Percentiles rank a stretch among this genome's conserved stretches.
phyloP scores from a whole-genome alignment of 2,329 filamentous ascomycete species.

The Zymoseptoria ardabiliae region DNA sequence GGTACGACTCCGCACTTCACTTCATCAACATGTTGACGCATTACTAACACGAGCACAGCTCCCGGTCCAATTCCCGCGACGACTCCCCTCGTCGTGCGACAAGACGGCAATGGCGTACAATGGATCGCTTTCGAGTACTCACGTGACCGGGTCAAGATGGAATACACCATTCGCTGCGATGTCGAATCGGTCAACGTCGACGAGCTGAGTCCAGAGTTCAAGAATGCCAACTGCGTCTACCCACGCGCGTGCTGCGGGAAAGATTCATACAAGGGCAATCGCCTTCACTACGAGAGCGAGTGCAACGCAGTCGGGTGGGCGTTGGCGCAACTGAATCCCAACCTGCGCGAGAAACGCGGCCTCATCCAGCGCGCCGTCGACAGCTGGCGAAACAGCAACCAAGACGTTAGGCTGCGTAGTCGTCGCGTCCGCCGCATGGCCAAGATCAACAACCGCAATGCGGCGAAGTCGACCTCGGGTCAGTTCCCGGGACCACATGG shows the following conservation, averaged over 20 bases:
- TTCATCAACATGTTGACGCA: constrained; percentile 28
- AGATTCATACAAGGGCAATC: constrained; percentile 93
- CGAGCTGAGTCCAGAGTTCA: constrained; percentile 78
- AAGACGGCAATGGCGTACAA: constrained; percentile 93
- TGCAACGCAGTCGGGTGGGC: constrained; percentile 99
- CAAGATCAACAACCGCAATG: constrained; percentile 74
- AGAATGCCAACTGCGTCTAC: constrained; percentile 97
- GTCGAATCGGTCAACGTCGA: constrained; percentile 95
- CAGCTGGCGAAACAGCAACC: constrained; percentile 98
- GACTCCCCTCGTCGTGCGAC: constrained; percentile 84
- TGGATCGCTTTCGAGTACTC: constrained; percentile 99
- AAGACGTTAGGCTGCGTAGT: constrained; percentile 84
- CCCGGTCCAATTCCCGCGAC: constrained; percentile 95
- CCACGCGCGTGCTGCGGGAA: constrained; percentile 90
- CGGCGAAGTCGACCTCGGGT: constrained; percentile 17
- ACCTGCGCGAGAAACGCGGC: constrained; percentile 84
- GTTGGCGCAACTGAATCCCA: constrained; percentile 83
- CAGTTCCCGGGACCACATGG: constrained; percentile 57
- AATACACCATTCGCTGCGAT: constrained; percentile 96
- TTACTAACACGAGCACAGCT: constrained; percentile 80
- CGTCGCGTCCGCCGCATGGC: constrained; percentile 89
- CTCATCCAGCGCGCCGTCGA: constrained; percentile 95
- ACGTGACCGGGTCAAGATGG: constrained; percentile 95
- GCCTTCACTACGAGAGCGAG: constrained; percentile 92
- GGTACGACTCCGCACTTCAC: constrained; percentile 21